Evolutionary conservation across 208 protist species (phyloP).

Genomic region (Crithidia expoeki): DNA sequence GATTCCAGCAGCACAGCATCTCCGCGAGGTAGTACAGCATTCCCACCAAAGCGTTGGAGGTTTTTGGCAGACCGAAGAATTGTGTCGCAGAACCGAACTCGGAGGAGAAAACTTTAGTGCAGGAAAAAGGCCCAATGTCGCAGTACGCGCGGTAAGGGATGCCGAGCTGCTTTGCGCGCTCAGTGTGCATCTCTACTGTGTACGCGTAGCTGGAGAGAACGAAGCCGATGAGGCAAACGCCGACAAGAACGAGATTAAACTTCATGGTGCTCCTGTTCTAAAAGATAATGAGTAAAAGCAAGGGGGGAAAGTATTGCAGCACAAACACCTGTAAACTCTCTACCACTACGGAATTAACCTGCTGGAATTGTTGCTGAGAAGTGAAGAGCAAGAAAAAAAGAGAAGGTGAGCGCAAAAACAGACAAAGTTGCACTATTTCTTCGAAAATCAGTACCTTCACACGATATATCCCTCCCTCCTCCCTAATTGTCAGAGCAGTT

Average conservation of each 20-base stretch:
- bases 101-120: constrained; percentile 77
- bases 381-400: too few relatives aligned
- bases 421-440: too few relatives aligned
- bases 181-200: constrained; percentile 57
- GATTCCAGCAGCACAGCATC: constrained; percentile 41
- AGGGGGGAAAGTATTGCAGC: too few relatives aligned
- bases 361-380: too few relatives aligned
- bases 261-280: neutral
- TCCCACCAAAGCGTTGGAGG: constrained; percentile 65
- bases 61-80: constrained; percentile 63
- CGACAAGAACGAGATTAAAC: constrained; percentile 36
- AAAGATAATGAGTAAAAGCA: too few relatives aligned
- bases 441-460: too few relatives aligned
- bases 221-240: constrained; percentile 48
- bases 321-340: too few relatives aligned
- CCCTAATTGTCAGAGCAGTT: too few relatives aligned
- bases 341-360: too few relatives aligned
- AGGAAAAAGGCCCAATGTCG: constrained; percentile 76
- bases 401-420: too few relatives aligned
- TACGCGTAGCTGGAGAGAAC: constrained; percentile 74
- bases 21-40: constrained; percentile 66
- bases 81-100: constrained; percentile 58
- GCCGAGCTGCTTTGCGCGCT: constrained; percentile 44
- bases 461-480: too few relatives aligned
- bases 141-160: constrained; percentile 58